Percentiles rank a stretch among this genome's conserved stretches.
Conservation (phyloP, 176 grass and related monocot species). For the Cenchrus americanus region DNA sequence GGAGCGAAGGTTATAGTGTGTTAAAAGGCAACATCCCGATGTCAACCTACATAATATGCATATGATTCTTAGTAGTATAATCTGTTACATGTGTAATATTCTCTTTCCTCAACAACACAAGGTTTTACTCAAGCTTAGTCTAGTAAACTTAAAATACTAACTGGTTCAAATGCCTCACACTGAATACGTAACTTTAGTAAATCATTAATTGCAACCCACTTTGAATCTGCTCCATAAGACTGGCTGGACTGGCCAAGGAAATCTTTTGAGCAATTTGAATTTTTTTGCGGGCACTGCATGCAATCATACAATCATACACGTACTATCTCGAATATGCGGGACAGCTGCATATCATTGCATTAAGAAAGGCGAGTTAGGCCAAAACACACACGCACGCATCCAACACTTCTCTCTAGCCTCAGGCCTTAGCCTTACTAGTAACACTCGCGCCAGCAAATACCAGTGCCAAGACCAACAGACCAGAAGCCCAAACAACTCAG, state of each 20-base stretch:
- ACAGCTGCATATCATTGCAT: no score
- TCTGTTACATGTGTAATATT: neutral
- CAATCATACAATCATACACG: neutral
- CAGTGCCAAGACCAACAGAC: no score
- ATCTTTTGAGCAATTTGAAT: neutral
- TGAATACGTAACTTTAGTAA: neutral
- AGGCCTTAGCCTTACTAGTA: no score
- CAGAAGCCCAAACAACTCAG: no score
- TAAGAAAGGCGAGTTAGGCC: no score
- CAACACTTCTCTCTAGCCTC: no score
- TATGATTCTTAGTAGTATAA: no score
- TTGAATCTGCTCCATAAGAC: neutral
- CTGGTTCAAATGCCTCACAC: neutral
- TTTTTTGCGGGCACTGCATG: neutral
- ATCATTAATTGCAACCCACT: neutral
- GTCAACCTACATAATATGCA: no score
- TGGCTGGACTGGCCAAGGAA: neutral
- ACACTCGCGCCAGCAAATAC: no score
- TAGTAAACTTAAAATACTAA: neutral
- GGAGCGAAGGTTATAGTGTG: no score
- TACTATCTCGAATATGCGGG: neutral
- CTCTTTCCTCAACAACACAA: neutral
- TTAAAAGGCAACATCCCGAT: no score
- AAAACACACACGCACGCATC: no score
- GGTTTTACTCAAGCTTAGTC: neutral